phyloP scores from a whole-genome alignment of 2,329 filamentous ascomycete genomes.

The Nigrospora sphaerica region DNA sequence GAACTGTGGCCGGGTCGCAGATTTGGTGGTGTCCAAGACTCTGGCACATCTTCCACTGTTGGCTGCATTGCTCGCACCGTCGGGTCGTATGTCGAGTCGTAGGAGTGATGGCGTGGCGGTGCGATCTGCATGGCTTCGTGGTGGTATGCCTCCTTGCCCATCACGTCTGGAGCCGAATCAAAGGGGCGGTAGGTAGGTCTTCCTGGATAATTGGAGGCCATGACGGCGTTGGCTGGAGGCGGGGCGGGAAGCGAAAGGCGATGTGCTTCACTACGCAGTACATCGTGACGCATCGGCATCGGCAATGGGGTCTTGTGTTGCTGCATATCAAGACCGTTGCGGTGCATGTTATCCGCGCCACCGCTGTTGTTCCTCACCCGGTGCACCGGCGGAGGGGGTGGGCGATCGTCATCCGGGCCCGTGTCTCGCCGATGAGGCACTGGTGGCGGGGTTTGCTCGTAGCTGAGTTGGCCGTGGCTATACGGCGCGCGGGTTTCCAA shows the following conservation, averaged over 20 bases:
- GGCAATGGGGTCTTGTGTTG: slow-evolving; percentile 34
- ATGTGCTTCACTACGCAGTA: slow-evolving; percentile 50
- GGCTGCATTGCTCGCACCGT: slow-evolving; percentile 50
- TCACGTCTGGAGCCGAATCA: slow-evolving; percentile 36
- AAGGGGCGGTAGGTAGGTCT: slow-evolving; percentile 45
- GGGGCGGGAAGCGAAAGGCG: slow-evolving; percentile 35
- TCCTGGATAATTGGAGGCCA: slow-evolving; percentile 36
- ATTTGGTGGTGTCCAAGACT: slow-evolving; percentile 33
- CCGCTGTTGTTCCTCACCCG: slow-evolving; percentile 39
- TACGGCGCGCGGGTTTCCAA: slow-evolving; percentile 13
- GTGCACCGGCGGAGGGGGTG: slow-evolving; percentile 51
- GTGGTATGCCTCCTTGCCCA: slow-evolving; percentile 18
- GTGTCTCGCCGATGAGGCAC: slow-evolving; percentile 22
- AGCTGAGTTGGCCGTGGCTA: slow-evolving; percentile 8
- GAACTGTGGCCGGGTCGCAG: slow-evolving; percentile 14
- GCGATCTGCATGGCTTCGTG: slow-evolving; percentile 28
- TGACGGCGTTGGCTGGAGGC: slow-evolving; percentile 9
- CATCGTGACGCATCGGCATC: slow-evolving; percentile 53
- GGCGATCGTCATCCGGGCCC: slow-evolving; percentile 33
- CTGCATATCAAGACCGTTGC: slow-evolving; percentile 31
- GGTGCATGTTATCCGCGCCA: slow-evolving; percentile 28
- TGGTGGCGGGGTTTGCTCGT: slow-evolving; percentile 12
- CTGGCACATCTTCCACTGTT: slow-evolving; percentile 58
- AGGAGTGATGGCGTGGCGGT: slow-evolving; percentile 40
- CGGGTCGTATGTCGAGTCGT: slow-evolving; percentile 38